phyloP scores from a whole-genome alignment of 441 rosid genomes.

The Omphalea diandra region DNA sequence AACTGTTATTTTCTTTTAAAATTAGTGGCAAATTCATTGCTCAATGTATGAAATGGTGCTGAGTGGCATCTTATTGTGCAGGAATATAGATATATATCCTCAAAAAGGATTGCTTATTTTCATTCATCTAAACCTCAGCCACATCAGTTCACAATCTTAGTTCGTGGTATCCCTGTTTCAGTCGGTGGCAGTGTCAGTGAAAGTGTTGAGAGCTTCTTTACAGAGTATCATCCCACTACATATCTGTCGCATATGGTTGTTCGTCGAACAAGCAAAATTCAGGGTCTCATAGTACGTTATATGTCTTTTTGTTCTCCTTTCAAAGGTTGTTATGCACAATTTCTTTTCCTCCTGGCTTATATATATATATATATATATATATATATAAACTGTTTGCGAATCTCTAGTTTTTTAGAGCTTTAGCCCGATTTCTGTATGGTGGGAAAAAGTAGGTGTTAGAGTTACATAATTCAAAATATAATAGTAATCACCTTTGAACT shows the following conservation, averaged over 20 bases:
- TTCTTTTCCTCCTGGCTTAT: neutral
- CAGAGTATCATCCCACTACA: slow-evolving; percentile 64
- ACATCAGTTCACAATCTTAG: slow-evolving; percentile 86
- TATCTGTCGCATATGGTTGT: slow-evolving; percentile 78
- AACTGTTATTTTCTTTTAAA: neutral
- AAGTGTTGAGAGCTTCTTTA: slow-evolving; percentile 74
- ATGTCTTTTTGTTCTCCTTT: slow-evolving; percentile 5
- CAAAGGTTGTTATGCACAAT: neutral
- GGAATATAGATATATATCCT: slow-evolving; percentile 78
- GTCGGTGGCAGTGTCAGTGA: slow-evolving; percentile 72
- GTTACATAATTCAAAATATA: neutral
- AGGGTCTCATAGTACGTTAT: slow-evolving; percentile 59
- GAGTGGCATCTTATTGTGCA: slow-evolving; percentile 38
- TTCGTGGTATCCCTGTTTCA: slow-evolving; percentile 74
- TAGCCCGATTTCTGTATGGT: neutral
- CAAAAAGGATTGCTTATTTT: slow-evolving; percentile 78
- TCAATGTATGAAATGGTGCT: slow-evolving; percentile 15
- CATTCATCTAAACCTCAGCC: slow-evolving; percentile 84
- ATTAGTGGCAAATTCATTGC: slow-evolving; percentile 2
- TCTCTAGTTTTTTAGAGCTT: neutral
- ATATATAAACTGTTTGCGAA: neutral
- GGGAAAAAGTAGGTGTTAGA: neutral
- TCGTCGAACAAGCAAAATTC: slow-evolving; percentile 70
- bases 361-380: slow-evolving; percentile 3
- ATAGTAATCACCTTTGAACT: neutral